Base-by-base conservation (phyloP, 345 rosid genomes). In the Populus nigra region DNA sequence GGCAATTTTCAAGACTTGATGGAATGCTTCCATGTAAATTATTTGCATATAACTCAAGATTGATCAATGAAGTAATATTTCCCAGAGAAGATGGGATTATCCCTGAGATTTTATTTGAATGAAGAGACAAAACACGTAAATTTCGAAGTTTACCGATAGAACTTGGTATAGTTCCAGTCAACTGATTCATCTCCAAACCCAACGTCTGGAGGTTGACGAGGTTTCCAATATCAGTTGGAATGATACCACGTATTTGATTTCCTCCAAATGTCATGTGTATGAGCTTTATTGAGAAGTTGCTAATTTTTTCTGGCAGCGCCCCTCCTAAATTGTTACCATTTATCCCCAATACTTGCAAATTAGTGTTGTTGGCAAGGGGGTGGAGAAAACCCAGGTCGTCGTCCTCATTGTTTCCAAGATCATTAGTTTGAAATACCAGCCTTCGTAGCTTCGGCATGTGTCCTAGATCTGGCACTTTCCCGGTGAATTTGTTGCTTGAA, bases 201-300 rank as follows among this genome's bases (percentile, higher is more conserved):
- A 82, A 20, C 0, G 0, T 3, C 39, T 43, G 36, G 61, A 85
- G 50, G 27, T 67, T 82, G 18, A 71, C 66, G 6, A 84, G 85
- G 50, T 84, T 81, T 7, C 66, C 73, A 3, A 84, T 65, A 12
- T 47, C 75, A 0, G 9, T 25, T 4, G 82, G 76, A 4, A 76
- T 75, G 38, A 1, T 1, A n/a, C 81, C 76, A 0, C 39, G 23
- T 25, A 81, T 50, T 6, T 38, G n/a, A 68, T 82, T 79, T 3
- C 2, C 0, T 0, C 43, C 69, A 0, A 72, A 0, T 0, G 0
- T 0, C 1, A 82, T 2, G 1, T 0, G 0, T 0, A 1, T 10
- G 2, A 72, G 16, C 31, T 33, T 33, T 33, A 4, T 35, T 1
- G 81, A 80, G 16, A 82, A 39, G 69, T 82, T 82, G 59, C 43